These are phyloP conservation scores for Crassisporium funariophilum DNA, from an alignment of 768 basidiomycete species.

Conservation along the genomic window DNA sequence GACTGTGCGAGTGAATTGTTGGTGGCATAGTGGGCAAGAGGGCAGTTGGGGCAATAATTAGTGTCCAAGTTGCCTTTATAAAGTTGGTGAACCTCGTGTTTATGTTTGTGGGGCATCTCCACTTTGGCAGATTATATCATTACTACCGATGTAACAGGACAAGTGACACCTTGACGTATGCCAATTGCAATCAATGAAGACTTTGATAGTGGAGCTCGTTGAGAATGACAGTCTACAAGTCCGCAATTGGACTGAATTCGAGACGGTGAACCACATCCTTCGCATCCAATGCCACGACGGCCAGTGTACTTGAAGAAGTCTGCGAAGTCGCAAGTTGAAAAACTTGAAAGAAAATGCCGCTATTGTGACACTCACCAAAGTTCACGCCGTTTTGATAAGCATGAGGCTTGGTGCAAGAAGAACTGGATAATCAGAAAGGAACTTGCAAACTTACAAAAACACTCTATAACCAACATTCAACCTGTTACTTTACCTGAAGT, in stretches of 20 bases:
- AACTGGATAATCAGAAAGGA: constrained; percentile 8
- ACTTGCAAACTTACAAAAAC: constrained; percentile 1
- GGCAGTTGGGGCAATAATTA: not conserved
- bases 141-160: too few species aligned
- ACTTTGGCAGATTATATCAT: too few species aligned
- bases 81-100: not conserved
- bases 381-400: constrained; percentile 6
- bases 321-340: not conserved
- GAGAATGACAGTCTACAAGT: not conserved
- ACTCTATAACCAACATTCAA: not conserved
- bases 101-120: not conserved
- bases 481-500: not conserved
- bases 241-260: not conserved
- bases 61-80: not conserved
- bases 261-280: not conserved
- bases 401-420: constrained; percentile 11
- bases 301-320: not conserved
- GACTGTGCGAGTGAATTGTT: not conserved
- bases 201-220: not conserved
- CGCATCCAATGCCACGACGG: not conserved
- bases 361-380: constrained; percentile 11
- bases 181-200: too few species aligned
- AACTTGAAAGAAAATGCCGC: constrained; percentile 6
- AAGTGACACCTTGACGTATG: too few species aligned
- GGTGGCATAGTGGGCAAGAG: constrained; percentile 8